Evolutionary conservation across 768 basidiomycete species (phyloP).

Genomic region (Boletus rubescentipes): DNA sequence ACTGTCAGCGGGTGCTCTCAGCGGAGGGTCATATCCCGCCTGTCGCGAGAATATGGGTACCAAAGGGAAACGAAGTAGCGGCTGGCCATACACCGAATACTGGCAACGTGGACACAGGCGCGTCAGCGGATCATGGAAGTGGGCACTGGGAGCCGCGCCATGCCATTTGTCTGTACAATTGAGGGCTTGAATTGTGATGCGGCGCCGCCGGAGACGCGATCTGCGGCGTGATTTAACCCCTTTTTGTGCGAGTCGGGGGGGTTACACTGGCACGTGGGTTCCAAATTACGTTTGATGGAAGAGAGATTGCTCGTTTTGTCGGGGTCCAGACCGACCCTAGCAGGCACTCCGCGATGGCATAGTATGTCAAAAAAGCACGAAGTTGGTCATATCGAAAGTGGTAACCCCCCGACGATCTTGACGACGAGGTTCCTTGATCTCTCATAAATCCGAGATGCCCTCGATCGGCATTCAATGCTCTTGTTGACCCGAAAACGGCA

Average conservation of each 20-base stretch:
- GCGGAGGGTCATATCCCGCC: slow-evolving; percentile 72
- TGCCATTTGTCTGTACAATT: slow-evolving; percentile 39
- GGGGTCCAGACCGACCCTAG: neutral
- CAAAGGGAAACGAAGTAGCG: slow-evolving; percentile 10
- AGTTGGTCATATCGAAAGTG: neutral
- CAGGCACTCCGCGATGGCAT: slow-evolving; percentile 28
- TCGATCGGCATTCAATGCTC: slow-evolving; percentile 15
- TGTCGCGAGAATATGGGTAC: slow-evolving; percentile 58
- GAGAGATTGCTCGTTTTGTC: slow-evolving; percentile 5
- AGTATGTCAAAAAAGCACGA: slow-evolving; percentile 18
- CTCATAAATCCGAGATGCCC: no score
- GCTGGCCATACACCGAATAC: neutral
- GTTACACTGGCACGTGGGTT: slow-evolving; percentile 4
- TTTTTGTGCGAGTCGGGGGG: neutral
- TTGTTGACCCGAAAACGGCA: slow-evolving; percentile 27
- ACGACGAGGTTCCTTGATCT: no score
- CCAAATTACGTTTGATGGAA: slow-evolving; percentile 18
- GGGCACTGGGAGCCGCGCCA: slow-evolving; percentile 55
- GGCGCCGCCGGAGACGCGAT: neutral
- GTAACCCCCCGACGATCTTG: slow-evolving; percentile 18
- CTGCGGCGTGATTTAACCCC: neutral
- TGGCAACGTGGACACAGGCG: neutral
- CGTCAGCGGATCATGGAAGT: slow-evolving; percentile 21
- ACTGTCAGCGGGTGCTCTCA: slow-evolving; percentile 65
- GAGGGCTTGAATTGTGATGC: slow-evolving; percentile 2